Evolutionary conservation across 768 basidiomycete species (phyloP), one percentile per base, ranked within the genome.

Genomic region (Xerocomus spinulosus): DNA sequence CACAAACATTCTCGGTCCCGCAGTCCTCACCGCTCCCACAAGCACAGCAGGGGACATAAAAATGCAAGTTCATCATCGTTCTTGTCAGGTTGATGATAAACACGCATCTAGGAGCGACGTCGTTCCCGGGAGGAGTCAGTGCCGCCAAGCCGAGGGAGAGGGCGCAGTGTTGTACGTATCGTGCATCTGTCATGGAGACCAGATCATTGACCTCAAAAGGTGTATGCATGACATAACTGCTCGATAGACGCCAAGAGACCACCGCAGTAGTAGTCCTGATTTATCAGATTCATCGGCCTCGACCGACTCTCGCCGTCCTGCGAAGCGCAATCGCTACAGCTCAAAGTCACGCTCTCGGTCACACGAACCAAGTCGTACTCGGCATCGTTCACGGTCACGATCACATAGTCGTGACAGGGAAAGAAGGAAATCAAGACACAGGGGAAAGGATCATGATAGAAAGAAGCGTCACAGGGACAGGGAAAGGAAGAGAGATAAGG

Each of bases 391-490:
- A 5, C 50, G 42, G 9, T 68, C 67, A 9, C 60, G 50, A 13
- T 71, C 71, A 4, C 56, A 44, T 20, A 68, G 64, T 33, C 52
- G 47, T 34, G 60, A 64, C 18, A 56, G 48, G 39, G 56, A 62
- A 40, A 52, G 56, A 48, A 52, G 56, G 34, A 61, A 48, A 41
- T 55, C 60, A 12, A 64, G 55, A 29, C 56, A 51, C 34, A 61
- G 44, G 49, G 59, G 61, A 20, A 64, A 60, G 44, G 61, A 60
- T 2, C 68, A 55, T 48, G 67, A 68, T 25, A 70, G 60, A 57
- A 73, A 67, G 51, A 72, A 60, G 52, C 69, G 71, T 15, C 68
- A 68, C 53, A 68, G 60, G 43, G 61, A 67, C 7, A 68, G 62
- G 29, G 61, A 62, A 23, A 68, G 50, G 48, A 66, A 68, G 24